Evolutionary conservation across 2,329 filamentous ascomycete species (phyloP), one percentile per base, ranked within the genome.

Genomic region (Phaeosphaeria sp.): DNA sequence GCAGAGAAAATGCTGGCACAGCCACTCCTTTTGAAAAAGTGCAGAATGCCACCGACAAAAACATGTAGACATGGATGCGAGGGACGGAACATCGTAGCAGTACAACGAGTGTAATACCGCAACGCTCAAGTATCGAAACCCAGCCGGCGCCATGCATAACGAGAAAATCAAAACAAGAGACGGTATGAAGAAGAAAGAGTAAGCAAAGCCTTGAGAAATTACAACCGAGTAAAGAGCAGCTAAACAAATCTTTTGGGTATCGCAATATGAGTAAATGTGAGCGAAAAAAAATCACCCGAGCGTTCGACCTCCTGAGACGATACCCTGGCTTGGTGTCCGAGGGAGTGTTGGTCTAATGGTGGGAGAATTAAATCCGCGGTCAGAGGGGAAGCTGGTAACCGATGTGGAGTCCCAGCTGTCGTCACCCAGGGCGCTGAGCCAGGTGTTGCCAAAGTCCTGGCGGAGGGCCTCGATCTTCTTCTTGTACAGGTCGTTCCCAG

Each of bases 391-490:
- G 51, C 67, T 71, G 8, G 64, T 66, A 44, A 74, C 68, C 1
- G 71, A 66, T 15, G 69, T 67, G 13, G 66, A 60, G 50, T 83
- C 80, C 81, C 84, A 85, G 33, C 78, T 83, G 74, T 95, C 91
- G 69, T 97, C 93, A 59, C 91, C 90, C 50, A 98, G 82, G 15
- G 91, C 92, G 61, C 89, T 93, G 40, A 99, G 84, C 85, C 96
- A 99, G 39, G 89, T 91, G 67, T 89, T 92, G 30, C 93, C 93
- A 64, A 97, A 89, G 70, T 94, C 92, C 70, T 90, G 90, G 60
- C 93, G 89, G 53, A 97, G 80, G 2, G 91, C 88, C 76, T 97
- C 93, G 53, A 98, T 90, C 77, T 95, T 95, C 74, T 91, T 91
- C 56, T 91, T 88, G 77, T 97, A 98, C 7, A 91, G 81, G 69